Evolutionary conservation across 352 stramenopile genomes (phyloP).

Genomic region (Saprolegnia parasitica): DNA sequence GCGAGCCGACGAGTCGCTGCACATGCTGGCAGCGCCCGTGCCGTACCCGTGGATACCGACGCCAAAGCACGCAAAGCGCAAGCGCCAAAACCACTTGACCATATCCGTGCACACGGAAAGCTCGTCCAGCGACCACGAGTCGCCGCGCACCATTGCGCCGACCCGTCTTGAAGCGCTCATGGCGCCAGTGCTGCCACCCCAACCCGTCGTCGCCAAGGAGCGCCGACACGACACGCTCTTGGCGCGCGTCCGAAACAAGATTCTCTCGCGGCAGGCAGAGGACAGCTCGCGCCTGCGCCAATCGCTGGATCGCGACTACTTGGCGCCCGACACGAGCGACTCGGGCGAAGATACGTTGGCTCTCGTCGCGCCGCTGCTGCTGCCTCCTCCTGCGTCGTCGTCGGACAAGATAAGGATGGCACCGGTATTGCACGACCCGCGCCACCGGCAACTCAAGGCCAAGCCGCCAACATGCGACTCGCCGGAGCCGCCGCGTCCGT

Average conservation of each 20-base stretch:
- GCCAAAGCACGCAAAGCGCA: not conserved
- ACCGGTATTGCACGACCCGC: not conserved
- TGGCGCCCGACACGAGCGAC: constrained; percentile 11
- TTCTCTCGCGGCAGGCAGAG: constrained; percentile 8
- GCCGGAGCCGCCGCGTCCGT: not conserved
- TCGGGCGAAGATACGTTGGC: not conserved
- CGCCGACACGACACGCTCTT: constrained; percentile 8
- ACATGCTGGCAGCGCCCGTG: not conserved
- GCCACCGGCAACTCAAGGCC: not conserved
- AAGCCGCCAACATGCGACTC: not conserved
- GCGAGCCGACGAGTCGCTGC: not conserved
- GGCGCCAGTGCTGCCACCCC: not conserved
- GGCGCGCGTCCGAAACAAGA: constrained; percentile 19
- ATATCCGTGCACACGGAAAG: too few relatives aligned
- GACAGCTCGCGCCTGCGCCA: too few relatives aligned
- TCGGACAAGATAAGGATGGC: not conserved
- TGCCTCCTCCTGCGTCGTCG: too few relatives aligned
- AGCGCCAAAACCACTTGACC: not conserved
- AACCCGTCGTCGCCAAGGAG: not conserved
- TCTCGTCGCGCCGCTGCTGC: not conserved
- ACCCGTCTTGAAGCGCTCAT: not conserved
- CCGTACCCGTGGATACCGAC: not conserved
- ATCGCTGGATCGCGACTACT: constrained; percentile 13
- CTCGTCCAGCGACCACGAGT: too few relatives aligned
- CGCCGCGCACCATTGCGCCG: too few relatives aligned